A percentile compares a stretch with the other conserved stretches of the same genome.
Conservation (phyloP, 2,329 filamentous ascomycete species). For the Aspergillus pseudoglaucus region DNA sequence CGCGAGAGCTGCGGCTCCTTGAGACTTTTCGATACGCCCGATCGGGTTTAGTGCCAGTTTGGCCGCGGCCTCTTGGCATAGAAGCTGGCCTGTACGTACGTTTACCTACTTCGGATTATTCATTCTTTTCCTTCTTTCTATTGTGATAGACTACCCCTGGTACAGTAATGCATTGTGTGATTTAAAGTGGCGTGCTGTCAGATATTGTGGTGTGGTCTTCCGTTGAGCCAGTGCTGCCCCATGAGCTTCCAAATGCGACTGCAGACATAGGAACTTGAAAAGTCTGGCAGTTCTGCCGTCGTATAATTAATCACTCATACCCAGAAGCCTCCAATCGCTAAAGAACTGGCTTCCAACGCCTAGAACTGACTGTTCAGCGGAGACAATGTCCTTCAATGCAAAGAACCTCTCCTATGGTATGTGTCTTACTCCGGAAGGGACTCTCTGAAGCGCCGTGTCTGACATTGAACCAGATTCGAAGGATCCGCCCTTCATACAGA, state of each 20-base stretch:
- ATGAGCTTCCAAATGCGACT: not conserved
- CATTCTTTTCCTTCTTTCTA: not conserved
- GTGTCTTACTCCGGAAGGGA: not conserved
- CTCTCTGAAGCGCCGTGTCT: not conserved
- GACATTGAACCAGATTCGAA: constrained; percentile 28
- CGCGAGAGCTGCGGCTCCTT: constrained; percentile 29
- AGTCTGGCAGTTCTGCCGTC: not conserved
- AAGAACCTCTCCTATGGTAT: constrained; percentile 41
- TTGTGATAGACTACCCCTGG: not conserved
- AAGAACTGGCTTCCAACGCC: not conserved
- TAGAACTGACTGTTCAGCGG: constrained; percentile 1
- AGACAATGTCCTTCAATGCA: constrained; percentile 35
- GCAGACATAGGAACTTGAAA: not conserved
- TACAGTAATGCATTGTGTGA: not conserved
- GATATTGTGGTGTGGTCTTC: not conserved
- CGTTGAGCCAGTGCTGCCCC: not conserved
- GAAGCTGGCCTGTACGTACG: not conserved
- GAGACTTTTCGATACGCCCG: constrained; percentile 29
- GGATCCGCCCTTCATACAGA: constrained; percentile 38
- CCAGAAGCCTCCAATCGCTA: not conserved
- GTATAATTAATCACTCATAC: not conserved
- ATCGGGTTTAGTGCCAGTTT: constrained; percentile 26
- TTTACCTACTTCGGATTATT: not conserved
- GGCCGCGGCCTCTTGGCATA: not conserved
- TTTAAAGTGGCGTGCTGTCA: not conserved